Evolutionary conservation across 768 basidiomycete genomes (phyloP).

Genomic region (Hydnomerulius pinastri): DNA sequence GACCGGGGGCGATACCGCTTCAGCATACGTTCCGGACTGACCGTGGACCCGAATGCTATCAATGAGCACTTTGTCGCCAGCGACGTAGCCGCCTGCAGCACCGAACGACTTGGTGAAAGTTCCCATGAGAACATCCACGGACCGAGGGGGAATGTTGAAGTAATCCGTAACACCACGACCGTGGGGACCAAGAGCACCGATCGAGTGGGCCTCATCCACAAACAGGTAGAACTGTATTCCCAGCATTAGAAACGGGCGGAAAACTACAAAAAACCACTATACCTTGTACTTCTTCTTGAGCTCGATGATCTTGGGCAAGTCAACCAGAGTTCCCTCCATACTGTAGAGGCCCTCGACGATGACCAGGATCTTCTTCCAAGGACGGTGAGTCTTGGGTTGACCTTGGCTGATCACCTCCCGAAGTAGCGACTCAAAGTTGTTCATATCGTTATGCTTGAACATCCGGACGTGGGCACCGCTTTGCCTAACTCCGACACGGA

Average conservation of each 20-base stretch:
- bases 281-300: constrained; percentile 97
- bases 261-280: constrained; percentile 12
- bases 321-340: constrained; percentile 96
- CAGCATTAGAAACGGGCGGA: not conserved
- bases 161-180: constrained; percentile 97
- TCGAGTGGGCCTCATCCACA: constrained; percentile 96
- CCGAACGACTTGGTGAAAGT: constrained; percentile 97
- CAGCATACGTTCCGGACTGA: constrained; percentile 83
- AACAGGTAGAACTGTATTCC: constrained; percentile 84
- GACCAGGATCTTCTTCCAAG: constrained; percentile 97
- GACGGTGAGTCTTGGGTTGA: constrained; percentile 96
- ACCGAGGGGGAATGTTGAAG: constrained; percentile 79
- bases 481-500: constrained; percentile 88
- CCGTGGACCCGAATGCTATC: constrained; percentile 80
- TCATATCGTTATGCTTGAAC: constrained; percentile 98
- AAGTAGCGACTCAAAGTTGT: constrained; percentile 74
- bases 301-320: constrained; percentile 80
- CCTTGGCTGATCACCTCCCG: constrained; percentile 95
- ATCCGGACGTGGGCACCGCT: constrained; percentile 87
- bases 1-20: constrained; percentile 89
- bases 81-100: constrained; percentile 92
- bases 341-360: constrained; percentile 96
- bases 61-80: constrained; percentile 80
- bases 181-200: constrained; percentile 92
- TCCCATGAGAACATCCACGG: constrained; percentile 95